Percentiles rank a stretch among this genome's conserved stretches.
phyloP scores from a whole-genome alignment of 192 early-diverging fungal genomes.

The Chytriomyces sp. region DNA sequence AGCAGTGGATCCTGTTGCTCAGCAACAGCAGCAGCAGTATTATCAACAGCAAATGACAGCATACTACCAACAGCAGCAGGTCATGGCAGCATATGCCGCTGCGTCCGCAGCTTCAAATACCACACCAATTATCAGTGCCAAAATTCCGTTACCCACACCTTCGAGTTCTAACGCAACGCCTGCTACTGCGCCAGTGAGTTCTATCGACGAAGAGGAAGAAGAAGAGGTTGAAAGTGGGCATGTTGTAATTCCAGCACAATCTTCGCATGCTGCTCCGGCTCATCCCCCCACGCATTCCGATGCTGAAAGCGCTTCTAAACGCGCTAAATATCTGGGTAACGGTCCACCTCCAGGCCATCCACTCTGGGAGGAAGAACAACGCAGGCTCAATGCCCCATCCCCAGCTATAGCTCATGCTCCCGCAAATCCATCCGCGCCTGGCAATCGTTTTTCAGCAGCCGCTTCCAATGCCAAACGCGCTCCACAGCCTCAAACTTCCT shows the following conservation, averaged over 20 bases:
- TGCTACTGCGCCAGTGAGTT: neutral
- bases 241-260: neutral
- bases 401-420: neutral
- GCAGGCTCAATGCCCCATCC: conserved; percentile 2
- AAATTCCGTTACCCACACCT: neutral
- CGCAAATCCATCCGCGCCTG: neutral
- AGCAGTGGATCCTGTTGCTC: conserved; percentile 5
- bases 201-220: conserved; percentile 25
- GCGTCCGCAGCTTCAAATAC: neutral
- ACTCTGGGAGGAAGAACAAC: conserved; percentile 41
- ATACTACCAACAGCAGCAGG: conserved; percentile 20
- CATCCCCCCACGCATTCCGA: neutral
- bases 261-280: neutral
- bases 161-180: neutral
- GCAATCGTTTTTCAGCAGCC: neutral
- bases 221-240: conserved; percentile 32
- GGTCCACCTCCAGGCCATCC: conserved; percentile 42
- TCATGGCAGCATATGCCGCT: conserved; percentile 11
- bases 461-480: neutral
- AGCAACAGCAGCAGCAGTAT: conserved; percentile 13
- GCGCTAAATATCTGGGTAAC: neutral
- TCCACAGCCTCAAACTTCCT: neutral
- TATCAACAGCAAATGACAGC: conserved; percentile 11
- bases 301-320: neutral
- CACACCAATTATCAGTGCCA: neutral